A percentile compares a stretch with the other conserved stretches of the same genome.
Conservation (phyloP, 2,329 filamentous ascomycete species). For the Tolypocladium sp. region DNA sequence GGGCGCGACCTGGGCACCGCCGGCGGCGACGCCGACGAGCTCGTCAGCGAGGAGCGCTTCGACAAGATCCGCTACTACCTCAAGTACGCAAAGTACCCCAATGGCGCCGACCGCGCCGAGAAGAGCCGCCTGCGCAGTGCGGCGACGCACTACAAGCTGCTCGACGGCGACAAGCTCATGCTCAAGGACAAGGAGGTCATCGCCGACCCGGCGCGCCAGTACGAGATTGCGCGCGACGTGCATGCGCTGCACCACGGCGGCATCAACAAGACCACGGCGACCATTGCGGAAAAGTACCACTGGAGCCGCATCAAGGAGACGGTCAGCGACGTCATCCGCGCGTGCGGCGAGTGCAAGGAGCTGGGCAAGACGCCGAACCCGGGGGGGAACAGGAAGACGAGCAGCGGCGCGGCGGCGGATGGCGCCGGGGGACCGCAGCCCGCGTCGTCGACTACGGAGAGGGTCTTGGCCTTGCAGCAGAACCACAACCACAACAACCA, state of each 20-base stretch:
- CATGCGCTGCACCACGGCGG: slow-evolving; percentile 75
- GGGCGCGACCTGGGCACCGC: slow-evolving; percentile 65
- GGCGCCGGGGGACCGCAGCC: neutral
- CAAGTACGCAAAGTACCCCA: slow-evolving; percentile 87
- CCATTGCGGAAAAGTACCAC: slow-evolving; percentile 88
- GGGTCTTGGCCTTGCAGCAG: slow-evolving; percentile 21
- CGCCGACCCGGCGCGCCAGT: slow-evolving; percentile 79
- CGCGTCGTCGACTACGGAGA: slow-evolving; percentile 3
- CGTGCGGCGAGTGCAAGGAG: slow-evolving; percentile 85
- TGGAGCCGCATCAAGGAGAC: slow-evolving; percentile 99
- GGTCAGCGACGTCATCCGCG: slow-evolving; percentile 86
- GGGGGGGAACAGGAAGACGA: slow-evolving; percentile 13
- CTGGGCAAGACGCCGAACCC: slow-evolving; percentile 45
- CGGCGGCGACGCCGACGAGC: slow-evolving; percentile 59
- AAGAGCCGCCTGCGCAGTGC: slow-evolving; percentile 91
- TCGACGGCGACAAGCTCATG: slow-evolving; percentile 75
- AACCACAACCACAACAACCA: slow-evolving; percentile 16
- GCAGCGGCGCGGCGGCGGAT: neutral
- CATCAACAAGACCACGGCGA: slow-evolving; percentile 96
- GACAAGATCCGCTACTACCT: slow-evolving; percentile 98
- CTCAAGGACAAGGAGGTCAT: slow-evolving; percentile 97
- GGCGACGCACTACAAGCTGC: slow-evolving; percentile 87
- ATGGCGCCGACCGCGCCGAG: slow-evolving; percentile 86
- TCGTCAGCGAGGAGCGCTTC: slow-evolving; percentile 90
- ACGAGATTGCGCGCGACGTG: slow-evolving; percentile 72